phyloP scores from a whole-genome alignment of 1,284 basidiomycete genomes.

The Phaffia rhodozyma region DNA sequence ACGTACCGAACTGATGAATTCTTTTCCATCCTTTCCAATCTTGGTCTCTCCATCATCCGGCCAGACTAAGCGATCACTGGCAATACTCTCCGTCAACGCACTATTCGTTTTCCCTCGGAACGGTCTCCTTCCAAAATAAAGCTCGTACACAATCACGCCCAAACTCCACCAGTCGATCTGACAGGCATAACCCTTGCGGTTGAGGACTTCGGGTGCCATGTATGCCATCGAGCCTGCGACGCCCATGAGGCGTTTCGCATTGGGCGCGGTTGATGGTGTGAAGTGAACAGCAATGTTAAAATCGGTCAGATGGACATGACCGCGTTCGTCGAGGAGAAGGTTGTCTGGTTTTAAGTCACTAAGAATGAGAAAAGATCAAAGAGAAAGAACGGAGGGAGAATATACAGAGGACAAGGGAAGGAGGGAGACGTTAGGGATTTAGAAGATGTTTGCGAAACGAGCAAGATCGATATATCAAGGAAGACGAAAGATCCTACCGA shows the following conservation, averaged over 20 bases:
- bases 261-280: slow-evolving; percentile 51
- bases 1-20: slow-evolving; percentile 30
- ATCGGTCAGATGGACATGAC: slow-evolving; percentile 93
- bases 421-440: background rate
- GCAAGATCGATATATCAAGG: background rate
- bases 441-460: background rate
- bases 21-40: slow-evolving; percentile 30
- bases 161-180: slow-evolving; percentile 96
- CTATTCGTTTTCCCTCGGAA: slow-evolving; percentile 85
- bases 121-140: slow-evolving; percentile 79
- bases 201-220: slow-evolving; percentile 88
- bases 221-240: slow-evolving; percentile 97
- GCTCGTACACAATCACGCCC: slow-evolving; percentile 81
- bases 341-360: slow-evolving; percentile 97
- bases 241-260: slow-evolving; percentile 54
- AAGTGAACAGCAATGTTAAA: slow-evolving; percentile 98
- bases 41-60: slow-evolving; percentile 34
- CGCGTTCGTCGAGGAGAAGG: slow-evolving; percentile 77
- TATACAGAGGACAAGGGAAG: background rate
- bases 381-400: background rate
- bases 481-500: slow-evolving; percentile 47
- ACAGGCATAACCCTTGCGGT: slow-evolving; percentile 58
- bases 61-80: slow-evolving; percentile 39
- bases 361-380: slow-evolving; percentile 15
- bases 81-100: slow-evolving; percentile 76